phyloP scores from a whole-genome alignment of 108 stramenopile species.

The Pseudonitzschia multiseries region DNA sequence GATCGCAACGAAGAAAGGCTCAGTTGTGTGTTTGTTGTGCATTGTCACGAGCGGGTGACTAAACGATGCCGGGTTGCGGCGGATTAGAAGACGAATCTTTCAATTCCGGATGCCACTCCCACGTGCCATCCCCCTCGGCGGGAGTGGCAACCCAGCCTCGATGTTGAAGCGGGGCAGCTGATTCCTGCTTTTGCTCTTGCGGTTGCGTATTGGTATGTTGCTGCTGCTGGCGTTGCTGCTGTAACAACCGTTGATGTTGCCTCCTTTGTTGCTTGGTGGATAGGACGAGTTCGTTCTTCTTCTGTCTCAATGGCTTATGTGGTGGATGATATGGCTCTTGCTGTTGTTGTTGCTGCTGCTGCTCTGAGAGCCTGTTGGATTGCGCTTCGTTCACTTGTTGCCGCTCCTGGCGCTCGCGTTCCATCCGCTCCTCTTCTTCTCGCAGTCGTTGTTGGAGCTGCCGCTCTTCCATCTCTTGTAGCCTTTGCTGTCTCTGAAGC shows the following conservation, averaged over 20 bases:
- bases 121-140: slow-evolving; percentile 8
- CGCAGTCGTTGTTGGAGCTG: slow-evolving; percentile 16
- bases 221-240: slow-evolving; percentile 34
- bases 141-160: slow-evolving; percentile 38
- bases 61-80: background rate
- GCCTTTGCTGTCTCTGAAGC: background rate
- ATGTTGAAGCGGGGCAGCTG: slow-evolving; percentile 35
- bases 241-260: slow-evolving; percentile 24
- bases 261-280: slow-evolving; percentile 41
- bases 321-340: slow-evolving; percentile 15
- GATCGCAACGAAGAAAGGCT: too few relatives aligned
- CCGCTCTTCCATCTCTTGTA: slow-evolving; percentile 9
- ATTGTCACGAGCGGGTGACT: background rate
- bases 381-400: background rate
- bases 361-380: background rate
- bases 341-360: background rate
- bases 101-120: background rate
- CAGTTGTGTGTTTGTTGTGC: too few relatives aligned
- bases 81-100: background rate
- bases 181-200: background rate
- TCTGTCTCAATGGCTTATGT: slow-evolving; percentile 34
- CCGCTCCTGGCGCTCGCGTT: background rate
- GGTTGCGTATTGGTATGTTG: slow-evolving; percentile 10
- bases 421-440: slow-evolving; percentile 10
- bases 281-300: slow-evolving; percentile 19